Percentiles rank a stretch among this genome's conserved stretches.
These are phyloP conservation scores for Aspergillus bridgeri DNA, from an alignment of 495 filamentous ascomycete genomes.

Conservation along the genomic window DNA sequence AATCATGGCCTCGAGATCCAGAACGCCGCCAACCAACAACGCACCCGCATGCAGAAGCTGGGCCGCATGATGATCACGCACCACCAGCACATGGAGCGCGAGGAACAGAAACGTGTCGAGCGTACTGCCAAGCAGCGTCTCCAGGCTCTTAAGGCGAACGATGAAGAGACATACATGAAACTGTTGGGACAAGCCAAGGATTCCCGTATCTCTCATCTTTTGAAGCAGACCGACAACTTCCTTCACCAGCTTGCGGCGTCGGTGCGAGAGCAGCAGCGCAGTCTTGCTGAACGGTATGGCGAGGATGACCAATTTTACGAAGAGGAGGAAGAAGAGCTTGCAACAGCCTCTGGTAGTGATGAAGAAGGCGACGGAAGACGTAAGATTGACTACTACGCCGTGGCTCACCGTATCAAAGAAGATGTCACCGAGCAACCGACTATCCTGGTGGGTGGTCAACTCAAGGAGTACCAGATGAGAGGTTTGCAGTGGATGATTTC, in stretches of 20 bases:
- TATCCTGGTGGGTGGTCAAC: conserved; percentile 82
- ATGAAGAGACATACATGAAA: conserved; percentile 97
- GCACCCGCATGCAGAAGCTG: conserved; percentile 72
- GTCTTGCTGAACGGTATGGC: conserved; percentile 72
- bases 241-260: conserved; percentile 90
- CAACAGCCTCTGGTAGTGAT: conserved; percentile 56
- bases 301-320: conserved; percentile 57
- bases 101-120: conserved; percentile 96
- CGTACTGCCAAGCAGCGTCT: conserved; percentile 98
- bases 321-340: conserved; percentile 64
- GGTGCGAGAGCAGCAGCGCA: conserved; percentile 87
- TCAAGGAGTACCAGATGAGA: conserved; percentile 98
- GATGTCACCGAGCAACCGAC: conserved; percentile 75
- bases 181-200: conserved; percentile 97
- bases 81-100: conserved; percentile 95
- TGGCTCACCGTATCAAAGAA: conserved; percentile 93
- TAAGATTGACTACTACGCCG: conserved; percentile 96
- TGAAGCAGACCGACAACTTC: conserved; percentile 95
- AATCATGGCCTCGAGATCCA: conserved; percentile 65
- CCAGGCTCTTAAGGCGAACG: conserved; percentile 95
- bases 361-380: conserved; percentile 62
- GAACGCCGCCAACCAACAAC: conserved; percentile 51
- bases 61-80: conserved; percentile 82
- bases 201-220: conserved; percentile 94
- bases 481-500: conserved; percentile 99